Conservation (phyloP, 768 basidiomycete species). For the Neoboletus magnificus region DNA sequence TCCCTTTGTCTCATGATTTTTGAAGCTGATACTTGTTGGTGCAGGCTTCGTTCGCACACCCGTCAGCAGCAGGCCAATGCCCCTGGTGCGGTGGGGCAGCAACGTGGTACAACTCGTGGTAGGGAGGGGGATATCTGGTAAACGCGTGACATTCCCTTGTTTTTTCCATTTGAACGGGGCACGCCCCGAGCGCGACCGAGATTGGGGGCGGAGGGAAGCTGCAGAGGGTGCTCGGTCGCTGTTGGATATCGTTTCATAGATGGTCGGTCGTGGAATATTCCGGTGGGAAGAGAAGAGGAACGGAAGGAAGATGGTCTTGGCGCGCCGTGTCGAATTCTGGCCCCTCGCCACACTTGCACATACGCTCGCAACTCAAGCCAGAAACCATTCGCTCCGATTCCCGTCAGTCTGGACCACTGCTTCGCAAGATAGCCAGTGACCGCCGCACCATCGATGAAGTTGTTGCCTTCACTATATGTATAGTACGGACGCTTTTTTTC, state of each 20-base stretch:
- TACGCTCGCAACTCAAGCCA: conserved; percentile 20
- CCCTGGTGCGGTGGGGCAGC: conserved; percentile 47
- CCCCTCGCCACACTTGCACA: conserved; percentile 2
- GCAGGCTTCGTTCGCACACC: conserved; percentile 82
- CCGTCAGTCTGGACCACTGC: conserved; percentile 17
- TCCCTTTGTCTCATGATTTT: conserved; percentile 10
- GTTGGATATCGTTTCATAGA: conserved; percentile 33
- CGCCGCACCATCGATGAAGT: conserved; percentile 29
- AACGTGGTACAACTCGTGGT: conserved; percentile 38
- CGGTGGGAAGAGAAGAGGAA: conserved; percentile 16
- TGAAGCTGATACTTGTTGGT: conserved; percentile 12
- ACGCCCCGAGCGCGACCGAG: conserved; percentile 46
- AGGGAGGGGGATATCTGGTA: conserved; percentile 50
- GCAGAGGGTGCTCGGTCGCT: conserved; percentile 34
- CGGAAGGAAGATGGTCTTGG: conserved; percentile 20
- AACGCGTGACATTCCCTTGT: conserved; percentile 23
- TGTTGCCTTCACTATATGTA: conserved; percentile 43
- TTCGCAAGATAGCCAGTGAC: conserved; percentile 18
- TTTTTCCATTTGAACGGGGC: conserved; percentile 36
- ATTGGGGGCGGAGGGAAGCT: conserved; percentile 36
- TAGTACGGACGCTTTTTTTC: conserved; percentile 71
- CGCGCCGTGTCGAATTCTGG: conserved; percentile 22
- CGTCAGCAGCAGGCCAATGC: conserved; percentile 69
- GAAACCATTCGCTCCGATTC: conserved; percentile 9
- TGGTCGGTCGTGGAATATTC: conserved; percentile 32